phyloP scores from a whole-genome alignment of 768 basidiomycete genomes.

The Boletus vermiculosoides region DNA sequence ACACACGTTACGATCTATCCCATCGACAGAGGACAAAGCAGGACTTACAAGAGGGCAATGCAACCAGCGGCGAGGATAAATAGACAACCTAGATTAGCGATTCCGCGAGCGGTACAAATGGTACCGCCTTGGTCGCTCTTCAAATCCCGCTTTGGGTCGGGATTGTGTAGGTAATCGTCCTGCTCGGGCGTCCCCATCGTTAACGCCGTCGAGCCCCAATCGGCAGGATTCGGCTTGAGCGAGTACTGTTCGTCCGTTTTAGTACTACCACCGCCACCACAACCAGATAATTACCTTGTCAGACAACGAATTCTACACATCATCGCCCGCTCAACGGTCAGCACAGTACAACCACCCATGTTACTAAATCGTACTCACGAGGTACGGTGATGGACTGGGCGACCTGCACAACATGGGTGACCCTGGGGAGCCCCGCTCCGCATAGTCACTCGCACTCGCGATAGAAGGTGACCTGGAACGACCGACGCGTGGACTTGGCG shows the following conservation, averaged over 20 bases:
- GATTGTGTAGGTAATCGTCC: constrained; percentile 66
- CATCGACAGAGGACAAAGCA: background rate
- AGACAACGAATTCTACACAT: constrained; percentile 27
- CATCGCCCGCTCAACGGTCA: background rate
- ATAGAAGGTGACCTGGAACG: constrained; percentile 22
- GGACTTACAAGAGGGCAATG: constrained; percentile 57
- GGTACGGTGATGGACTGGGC: constrained; percentile 28
- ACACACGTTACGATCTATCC: background rate
- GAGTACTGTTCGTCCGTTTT: constrained; percentile 33
- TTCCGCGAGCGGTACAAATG: constrained; percentile 59
- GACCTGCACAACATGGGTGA: constrained; percentile 18
- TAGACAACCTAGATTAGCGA: constrained; percentile 68
- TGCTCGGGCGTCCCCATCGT: constrained; percentile 46
- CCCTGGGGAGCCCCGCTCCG: constrained; percentile 16
- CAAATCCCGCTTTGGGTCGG: constrained; percentile 53
- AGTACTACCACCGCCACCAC: background rate
- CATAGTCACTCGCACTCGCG: constrained; percentile 15
- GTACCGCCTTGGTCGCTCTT: constrained; percentile 56
- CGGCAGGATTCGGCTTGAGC: constrained; percentile 43
- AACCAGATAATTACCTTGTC: constrained; percentile 18
- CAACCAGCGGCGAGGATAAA: constrained; percentile 48
- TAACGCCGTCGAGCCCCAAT: constrained; percentile 49
- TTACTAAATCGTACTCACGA: constrained; percentile 15
- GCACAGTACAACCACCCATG: background rate
- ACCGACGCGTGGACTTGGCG: constrained; percentile 13